These are phyloP conservation scores for Nannochloris sp. DNA, from an alignment of 139 green algal species.

Conservation along the genomic window DNA sequence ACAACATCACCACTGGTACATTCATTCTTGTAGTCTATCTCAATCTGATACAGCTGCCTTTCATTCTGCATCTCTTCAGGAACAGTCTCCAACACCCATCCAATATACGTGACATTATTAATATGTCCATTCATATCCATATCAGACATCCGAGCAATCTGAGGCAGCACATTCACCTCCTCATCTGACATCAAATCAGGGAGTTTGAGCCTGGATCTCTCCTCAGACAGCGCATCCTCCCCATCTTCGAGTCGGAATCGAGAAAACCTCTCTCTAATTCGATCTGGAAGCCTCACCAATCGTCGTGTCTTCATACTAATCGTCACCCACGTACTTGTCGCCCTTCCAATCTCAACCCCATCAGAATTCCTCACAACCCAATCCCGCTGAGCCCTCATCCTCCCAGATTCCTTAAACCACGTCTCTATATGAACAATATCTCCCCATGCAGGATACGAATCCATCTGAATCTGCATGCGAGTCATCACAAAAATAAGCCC, in stretches of 20 bases:
- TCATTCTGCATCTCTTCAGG: conserved; percentile 53
- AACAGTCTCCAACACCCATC: conserved; percentile 81
- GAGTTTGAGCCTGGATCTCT: conserved; percentile 26
- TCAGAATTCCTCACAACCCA: conserved; percentile 57
- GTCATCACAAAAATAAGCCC: conserved; percentile 84
- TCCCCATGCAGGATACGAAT: conserved; percentile 82
- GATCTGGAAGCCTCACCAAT: conserved; percentile 65
- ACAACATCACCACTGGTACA: conserved; percentile 65
- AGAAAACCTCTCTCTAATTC: conserved; percentile 43
- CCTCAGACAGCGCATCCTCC: conserved; percentile 10
- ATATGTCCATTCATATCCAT: conserved; percentile 98
- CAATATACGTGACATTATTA: conserved; percentile 95
- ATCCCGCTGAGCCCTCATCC: conserved; percentile 67
- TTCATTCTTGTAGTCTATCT: conserved; percentile 86
- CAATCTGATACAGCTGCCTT: conserved; percentile 60
- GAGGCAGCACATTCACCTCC: not conserved
- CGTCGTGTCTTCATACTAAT: conserved; percentile 75
- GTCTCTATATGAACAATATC: conserved; percentile 74
- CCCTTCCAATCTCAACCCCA: conserved; percentile 53
- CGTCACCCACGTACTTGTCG: conserved; percentile 86
- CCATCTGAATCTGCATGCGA: conserved; percentile 82
- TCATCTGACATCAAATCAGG: conserved; percentile 16
- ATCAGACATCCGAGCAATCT: conserved; percentile 60
- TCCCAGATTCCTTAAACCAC: conserved; percentile 77
- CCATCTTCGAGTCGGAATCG: conserved; percentile 29